Conservation (phyloP, 306 rosid species). For the Glycine soja region DNA sequence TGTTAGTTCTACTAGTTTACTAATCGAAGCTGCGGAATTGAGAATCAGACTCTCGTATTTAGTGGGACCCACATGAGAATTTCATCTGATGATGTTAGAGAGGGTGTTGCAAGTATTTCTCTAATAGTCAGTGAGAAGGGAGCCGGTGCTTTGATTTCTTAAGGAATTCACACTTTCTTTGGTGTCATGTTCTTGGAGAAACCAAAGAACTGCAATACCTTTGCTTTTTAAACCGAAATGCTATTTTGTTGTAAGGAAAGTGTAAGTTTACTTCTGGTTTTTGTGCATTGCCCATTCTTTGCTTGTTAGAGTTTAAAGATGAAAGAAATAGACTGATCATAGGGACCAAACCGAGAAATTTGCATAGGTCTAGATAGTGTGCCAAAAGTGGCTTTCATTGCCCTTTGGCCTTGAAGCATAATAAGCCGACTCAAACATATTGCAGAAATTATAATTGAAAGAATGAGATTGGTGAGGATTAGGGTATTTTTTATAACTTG, state of each 20-base stretch:
- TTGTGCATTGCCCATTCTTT: background rate
- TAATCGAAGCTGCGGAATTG: background rate
- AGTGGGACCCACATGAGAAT: background rate
- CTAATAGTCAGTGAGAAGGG: background rate
- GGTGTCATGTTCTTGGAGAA: background rate
- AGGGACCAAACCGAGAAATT: conserved; percentile 3
- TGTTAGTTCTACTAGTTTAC: background rate
- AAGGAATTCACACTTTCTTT: background rate
- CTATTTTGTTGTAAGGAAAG: background rate
- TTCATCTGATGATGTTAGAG: background rate
- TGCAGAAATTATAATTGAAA: conserved; percentile 14
- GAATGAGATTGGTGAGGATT: background rate
- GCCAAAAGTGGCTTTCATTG: background rate
- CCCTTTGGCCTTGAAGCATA: background rate
- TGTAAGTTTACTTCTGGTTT: conserved; percentile 2
- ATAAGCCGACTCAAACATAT: background rate
- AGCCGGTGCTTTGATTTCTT: conserved; percentile 15
- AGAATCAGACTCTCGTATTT: background rate
- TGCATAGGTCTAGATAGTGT: background rate
- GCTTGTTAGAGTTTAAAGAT: conserved; percentile 24
- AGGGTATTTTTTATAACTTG: background rate
- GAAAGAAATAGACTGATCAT: background rate
- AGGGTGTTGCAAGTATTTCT: background rate
- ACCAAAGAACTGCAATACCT: background rate
- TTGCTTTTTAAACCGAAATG: conserved; percentile 13